Conservation (phyloP, 768 basidiomycete genomes). For the Calocybe gangraenosa region DNA sequence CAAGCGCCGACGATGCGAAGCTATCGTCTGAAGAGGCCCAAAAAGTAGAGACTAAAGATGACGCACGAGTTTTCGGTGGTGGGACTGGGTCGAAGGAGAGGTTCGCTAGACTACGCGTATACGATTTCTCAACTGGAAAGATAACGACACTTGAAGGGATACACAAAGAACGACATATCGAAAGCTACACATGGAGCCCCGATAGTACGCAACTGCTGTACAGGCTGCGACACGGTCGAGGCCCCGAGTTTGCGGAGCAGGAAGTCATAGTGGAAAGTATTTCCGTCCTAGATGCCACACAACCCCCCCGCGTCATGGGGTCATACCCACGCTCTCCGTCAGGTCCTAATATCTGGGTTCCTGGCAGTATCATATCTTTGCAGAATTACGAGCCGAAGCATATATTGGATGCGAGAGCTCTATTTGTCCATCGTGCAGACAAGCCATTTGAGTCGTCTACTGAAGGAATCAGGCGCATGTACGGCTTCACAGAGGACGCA, state of each 20-base stretch:
- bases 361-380: slow-evolving; percentile 24
- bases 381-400: slow-evolving; percentile 27
- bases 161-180: slow-evolving; percentile 23
- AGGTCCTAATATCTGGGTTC: slow-evolving; percentile 27
- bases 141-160: slow-evolving; percentile 18
- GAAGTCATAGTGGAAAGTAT: slow-evolving; percentile 26
- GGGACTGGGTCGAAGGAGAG: slow-evolving; percentile 9
- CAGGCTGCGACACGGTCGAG: slow-evolving; percentile 24
- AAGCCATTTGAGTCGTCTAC: slow-evolving; percentile 4
- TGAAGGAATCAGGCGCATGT: slow-evolving; percentile 17
- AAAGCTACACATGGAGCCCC: slow-evolving; percentile 29
- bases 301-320: slow-evolving; percentile 17
- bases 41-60: slow-evolving; percentile 18
- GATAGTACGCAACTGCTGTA: slow-evolving; percentile 27
- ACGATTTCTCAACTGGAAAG: slow-evolving; percentile 21
- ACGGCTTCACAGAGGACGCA: slow-evolving; percentile 25
- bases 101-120: slow-evolving; percentile 22
- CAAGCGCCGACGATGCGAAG: slow-evolving; percentile 16
- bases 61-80: slow-evolving; percentile 23
- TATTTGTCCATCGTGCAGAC: slow-evolving; percentile 20
- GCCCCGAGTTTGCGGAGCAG: slow-evolving; percentile 24
- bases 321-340: slow-evolving; percentile 29
- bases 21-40: slow-evolving; percentile 9
- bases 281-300: slow-evolving; percentile 11
- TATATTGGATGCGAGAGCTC: slow-evolving; percentile 27